Conservation (phyloP, 1,284 basidiomycete species). For the Ustilago shanxiensis region DNA sequence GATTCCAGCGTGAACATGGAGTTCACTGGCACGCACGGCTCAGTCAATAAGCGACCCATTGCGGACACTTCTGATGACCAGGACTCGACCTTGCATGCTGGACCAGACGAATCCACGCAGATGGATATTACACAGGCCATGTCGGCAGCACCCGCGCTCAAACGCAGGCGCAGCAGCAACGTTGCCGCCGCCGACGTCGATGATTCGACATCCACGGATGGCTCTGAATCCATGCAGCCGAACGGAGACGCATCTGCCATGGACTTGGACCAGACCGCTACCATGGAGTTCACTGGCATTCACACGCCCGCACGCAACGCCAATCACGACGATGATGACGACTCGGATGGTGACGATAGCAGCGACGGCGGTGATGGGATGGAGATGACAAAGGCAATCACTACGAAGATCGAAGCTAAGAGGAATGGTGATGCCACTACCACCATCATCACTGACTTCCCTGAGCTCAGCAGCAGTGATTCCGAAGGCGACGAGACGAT, state of each 20-base stretch:
- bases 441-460: conserved; percentile 40
- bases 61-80: conserved; percentile 28
- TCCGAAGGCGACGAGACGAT: conserved; percentile 45
- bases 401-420: conserved; percentile 50
- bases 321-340: conserved; percentile 1
- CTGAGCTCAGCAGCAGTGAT: conserved; percentile 31
- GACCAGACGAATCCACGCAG: conserved; percentile 30
- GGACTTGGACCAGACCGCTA: conserved; percentile 40
- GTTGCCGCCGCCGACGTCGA: conserved; percentile 21
- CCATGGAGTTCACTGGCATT: conserved; percentile 54
- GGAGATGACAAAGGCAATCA: conserved; percentile 53
- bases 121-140: conserved; percentile 50
- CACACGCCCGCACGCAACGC: conserved; percentile 17
- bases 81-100: conserved; percentile 24
- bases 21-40: conserved; percentile 48
- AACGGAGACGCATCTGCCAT: conserved; percentile 20
- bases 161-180: conserved; percentile 41
- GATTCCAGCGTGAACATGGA: conserved; percentile 46
- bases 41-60: conserved; percentile 39
- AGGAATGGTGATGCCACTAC: conserved; percentile 41
- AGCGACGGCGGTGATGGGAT: conserved; percentile 39
- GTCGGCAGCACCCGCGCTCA: conserved; percentile 28
- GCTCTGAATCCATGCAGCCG: neutral
- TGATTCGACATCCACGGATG: conserved; percentile 29
- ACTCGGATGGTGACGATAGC: conserved; percentile 28